Percentiles rank a stretch among this genome's conserved stretches.
Evolutionary conservation across 345 rosid genomes (phyloP).

Genomic region (Populus alba): DNA sequence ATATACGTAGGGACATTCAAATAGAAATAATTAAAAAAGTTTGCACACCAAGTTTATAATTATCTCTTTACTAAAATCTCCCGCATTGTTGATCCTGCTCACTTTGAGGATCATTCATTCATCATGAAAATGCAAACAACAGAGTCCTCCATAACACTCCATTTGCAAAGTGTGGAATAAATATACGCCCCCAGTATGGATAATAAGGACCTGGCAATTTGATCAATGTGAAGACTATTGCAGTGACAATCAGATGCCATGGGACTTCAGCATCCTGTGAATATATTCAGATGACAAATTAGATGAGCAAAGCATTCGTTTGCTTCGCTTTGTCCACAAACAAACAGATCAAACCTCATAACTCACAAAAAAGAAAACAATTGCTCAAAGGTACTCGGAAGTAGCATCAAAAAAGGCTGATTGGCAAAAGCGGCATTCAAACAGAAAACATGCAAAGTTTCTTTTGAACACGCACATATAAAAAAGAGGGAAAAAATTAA

Average conservation of each 20-base stretch:
- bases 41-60: too few species aligned
- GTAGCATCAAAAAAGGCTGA: not conserved
- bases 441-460: too few species aligned
- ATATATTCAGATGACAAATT: slow-evolving; percentile 17
- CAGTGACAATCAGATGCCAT: slow-evolving; percentile 74
- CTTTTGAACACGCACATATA: too few species aligned
- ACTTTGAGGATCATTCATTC: slow-evolving; percentile 48
- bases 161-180: slow-evolving; percentile 80
- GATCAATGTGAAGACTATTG: slow-evolving; percentile 53
- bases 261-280: slow-evolving; percentile 83
- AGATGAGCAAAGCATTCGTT: not conserved
- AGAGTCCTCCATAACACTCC: slow-evolving; percentile 64
- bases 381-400: not conserved
- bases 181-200: slow-evolving; percentile 80
- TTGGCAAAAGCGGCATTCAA: too few species aligned
- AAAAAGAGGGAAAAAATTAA: too few species aligned
- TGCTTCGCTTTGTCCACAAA: not conserved
- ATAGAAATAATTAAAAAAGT: too few species aligned
- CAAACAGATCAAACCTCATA: not conserved
- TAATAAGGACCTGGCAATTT: slow-evolving; percentile 84
- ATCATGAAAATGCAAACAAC: slow-evolving; percentile 42
- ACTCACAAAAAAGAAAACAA: not conserved
- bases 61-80: too few species aligned
- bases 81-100: slow-evolving; percentile 5
- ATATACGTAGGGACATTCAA: too few species aligned